Evolutionary conservation across 2,329 filamentous ascomycete genomes (phyloP).

Genomic region (Basipetospora chlamydospora): DNA sequence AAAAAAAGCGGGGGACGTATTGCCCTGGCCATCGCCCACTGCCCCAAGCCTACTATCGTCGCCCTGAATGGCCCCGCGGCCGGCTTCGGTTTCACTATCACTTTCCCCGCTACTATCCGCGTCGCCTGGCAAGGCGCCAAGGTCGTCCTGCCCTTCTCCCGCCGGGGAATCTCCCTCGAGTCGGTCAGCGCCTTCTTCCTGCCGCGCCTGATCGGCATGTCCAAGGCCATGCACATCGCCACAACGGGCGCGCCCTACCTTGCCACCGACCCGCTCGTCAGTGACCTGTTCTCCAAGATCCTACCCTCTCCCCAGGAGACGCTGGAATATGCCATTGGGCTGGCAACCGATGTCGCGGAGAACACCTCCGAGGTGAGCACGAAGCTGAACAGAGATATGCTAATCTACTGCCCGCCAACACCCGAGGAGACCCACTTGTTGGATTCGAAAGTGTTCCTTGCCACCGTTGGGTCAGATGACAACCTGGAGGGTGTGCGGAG

Average conservation of each 20-base stretch:
- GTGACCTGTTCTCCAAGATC: conserved; percentile 6
- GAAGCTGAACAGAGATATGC: conserved; percentile 8
- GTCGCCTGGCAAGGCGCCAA: conserved; percentile 40
- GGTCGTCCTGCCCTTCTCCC: conserved; percentile 54
- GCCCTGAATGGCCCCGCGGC: conserved; percentile 64
- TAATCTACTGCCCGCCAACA: conserved; percentile 40
- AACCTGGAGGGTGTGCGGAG: conserved; percentile 59
- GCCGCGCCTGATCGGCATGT: conserved; percentile 42
- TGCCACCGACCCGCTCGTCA: conserved; percentile 5
- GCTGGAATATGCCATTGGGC: conserved; percentile 51
- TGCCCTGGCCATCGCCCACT: conserved; percentile 48
- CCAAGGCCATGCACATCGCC: conserved; percentile 19
- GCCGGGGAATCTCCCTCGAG: conserved; percentile 37
- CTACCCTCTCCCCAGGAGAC: conserved; percentile 23
- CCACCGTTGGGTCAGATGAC: conserved; percentile 53
- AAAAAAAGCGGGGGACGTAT: conserved; percentile 28
- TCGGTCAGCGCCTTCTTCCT: conserved; percentile 34
- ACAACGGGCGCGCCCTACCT: conserved; percentile 6
- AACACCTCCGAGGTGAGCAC: conserved; percentile 49
- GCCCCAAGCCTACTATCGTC: conserved; percentile 61
- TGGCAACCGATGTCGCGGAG: conserved; percentile 45
- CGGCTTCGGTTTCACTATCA: conserved; percentile 66
- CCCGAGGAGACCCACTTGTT: conserved; percentile 54
- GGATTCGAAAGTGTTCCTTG: conserved; percentile 42
- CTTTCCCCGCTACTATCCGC: conserved; percentile 58